Conservation (phyloP, 2,329 filamentous ascomycete species). For the Aspergillus sp. region DNA sequence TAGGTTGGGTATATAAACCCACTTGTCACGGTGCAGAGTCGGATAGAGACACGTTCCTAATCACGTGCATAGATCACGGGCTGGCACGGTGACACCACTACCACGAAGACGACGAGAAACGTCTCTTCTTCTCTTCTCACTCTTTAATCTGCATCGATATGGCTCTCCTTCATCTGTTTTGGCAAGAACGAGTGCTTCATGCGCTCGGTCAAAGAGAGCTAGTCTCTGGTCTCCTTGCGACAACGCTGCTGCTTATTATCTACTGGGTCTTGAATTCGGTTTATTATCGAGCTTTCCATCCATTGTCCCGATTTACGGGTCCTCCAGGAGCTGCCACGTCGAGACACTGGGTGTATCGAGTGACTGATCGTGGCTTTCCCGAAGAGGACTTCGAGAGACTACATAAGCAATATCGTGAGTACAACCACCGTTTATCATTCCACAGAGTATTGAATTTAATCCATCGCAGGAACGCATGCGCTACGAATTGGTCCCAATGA, state of each 20-base stretch:
- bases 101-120: too few species aligned
- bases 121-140: too few species aligned
- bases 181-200: too few species aligned
- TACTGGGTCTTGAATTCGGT: neutral
- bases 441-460: neutral
- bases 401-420: neutral
- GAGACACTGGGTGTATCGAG: neutral
- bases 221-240: too few species aligned
- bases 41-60: too few species aligned
- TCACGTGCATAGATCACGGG: too few species aligned
- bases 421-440: neutral
- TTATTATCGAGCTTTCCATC: neutral
- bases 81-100: too few species aligned
- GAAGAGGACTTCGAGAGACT: neutral
- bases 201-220: too few species aligned
- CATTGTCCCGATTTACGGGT: neutral
- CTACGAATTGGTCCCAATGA: conserved; percentile 6
- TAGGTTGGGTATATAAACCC: too few species aligned
- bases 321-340: neutral
- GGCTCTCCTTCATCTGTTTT: too few species aligned
- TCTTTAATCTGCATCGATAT: too few species aligned
- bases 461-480: neutral
- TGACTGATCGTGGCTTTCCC: neutral
- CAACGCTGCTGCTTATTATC: neutral
- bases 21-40: too few species aligned